Base-by-base conservation (phyloP, 352 stramenopile species). In the Globisporangium nodosum region DNA sequence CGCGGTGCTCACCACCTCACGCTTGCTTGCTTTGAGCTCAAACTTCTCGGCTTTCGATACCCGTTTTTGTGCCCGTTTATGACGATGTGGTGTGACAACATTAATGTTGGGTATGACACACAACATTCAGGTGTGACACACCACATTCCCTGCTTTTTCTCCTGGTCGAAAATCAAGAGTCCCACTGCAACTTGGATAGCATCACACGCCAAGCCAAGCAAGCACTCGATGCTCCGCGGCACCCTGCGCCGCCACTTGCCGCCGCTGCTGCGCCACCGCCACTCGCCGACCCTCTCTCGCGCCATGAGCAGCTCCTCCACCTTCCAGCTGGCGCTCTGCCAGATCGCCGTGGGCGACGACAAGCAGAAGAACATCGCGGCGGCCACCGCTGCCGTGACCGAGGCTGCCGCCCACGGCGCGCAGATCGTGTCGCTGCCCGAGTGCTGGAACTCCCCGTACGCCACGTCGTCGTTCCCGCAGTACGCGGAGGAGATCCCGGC, bases 371-470 rank as follows among this genome's bases (percentile, higher is more conserved):
- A 96, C 70, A 94, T 96, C 56, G 92, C 90, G 45, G 82, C 74
- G 1, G 82, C 85, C 54, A 81, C 60, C 18, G 59, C 73, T 3
- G 84, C 81, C 46, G 70, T 96, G 55, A 71, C 72, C 8, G 71
- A 90, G 55, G 85, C 87, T 6, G 87, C 75, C 9, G 54, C 61
- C 54, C 90, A 96, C 56, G 78, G 81, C 49, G 89, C 89, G 20
- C 68, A 97, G 71, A 66, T 98, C 31, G 84, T 98, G 51, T 91
- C 90, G 53, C 78, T 98, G 48, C 94, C 95, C 24, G 95, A 98
- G 73, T 97, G 90, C 79, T 98, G 90, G 85, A 98, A 98, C 81
- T 97, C 88, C 58, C 92, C 96, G 35, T 99, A 99, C 80, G 94
- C 97, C 30, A 99, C 96, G 27, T 76, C 87, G 31, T 97, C 91